Evolutionary conservation across 1,284 basidiomycete genomes (phyloP), one percentile per base, ranked within the genome.

Genomic region (Apiotrichum brassicae): DNA sequence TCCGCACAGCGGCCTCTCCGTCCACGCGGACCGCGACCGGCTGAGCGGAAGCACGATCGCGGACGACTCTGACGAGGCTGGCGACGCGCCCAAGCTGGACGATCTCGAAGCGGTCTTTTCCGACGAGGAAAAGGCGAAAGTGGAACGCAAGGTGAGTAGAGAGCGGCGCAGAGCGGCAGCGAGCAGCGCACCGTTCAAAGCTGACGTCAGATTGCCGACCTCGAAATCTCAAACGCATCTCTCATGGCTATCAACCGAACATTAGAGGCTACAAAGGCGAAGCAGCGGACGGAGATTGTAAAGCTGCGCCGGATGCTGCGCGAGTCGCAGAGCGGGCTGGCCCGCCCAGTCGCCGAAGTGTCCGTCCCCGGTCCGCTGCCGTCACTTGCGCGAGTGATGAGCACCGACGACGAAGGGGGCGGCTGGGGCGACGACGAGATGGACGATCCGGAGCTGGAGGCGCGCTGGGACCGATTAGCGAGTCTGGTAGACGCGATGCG

Each of bases 211-310:
- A 62, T 71, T 35, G 70, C 70, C 14, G 71, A 73, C 54, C 49
- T 73, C 2, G 70, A 71, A 33, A 73, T 73, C 40, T 68, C 64
- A 11, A 73, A 73, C 48, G 61, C 65, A 9, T 68, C 65, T 37
- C 51, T 73, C 22, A 48, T 73, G 45, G 64, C 66, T 14, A 71
- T 73, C 59, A 73, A 73, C 51, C 63, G 64, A 23, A 62, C 59
- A 11, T 56, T 73, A 3, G 71, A 73, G 49, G 64, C 63, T 14
- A 63, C 64, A 3, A 70, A 67, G 57, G 59, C 65, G 9, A 65
- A 68, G 54, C 69, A 71, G 51, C 66, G 67, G 9, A 51, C 56
- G 22, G 69, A 71, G 48, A 67, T 71, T 20, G 33, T 64, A 23
- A 64, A 63, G 36, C 59, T 71, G 6, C 61, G 66, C n/a, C 58